Base-by-base conservation (phyloP, 345 rosid genomes). In the Camelina sativa region DNA sequence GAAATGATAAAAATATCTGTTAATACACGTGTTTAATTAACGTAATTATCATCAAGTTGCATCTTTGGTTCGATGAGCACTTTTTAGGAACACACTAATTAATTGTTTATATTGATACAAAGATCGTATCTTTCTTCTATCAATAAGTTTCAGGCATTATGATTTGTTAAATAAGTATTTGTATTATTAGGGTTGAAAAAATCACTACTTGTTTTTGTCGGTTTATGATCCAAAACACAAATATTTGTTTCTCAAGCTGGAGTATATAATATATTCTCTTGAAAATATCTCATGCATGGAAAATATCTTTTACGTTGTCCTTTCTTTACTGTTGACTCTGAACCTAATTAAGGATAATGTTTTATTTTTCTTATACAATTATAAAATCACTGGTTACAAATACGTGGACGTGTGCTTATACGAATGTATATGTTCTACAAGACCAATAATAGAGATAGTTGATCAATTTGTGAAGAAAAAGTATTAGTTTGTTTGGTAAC, bases 401-500 rank as follows among this genome's bases (percentile, higher is more conserved):
- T 67, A 75, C 79, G 79, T 74, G 73, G 78, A 74, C 65, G 65
- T 74, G 47, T 65, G 30, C 46, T 43, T 74, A 58, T 66, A 48
- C 73, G 25, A 25, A 38, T 66, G 38, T 37, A 55, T 38, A 43
- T 20, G 63, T 37, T 74, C 7, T 17, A 38, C n/a, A 59, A 67
- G 47, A 75, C 46, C 67, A 75, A 74, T 74, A 2, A 67, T 67
- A 50, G 51, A 54, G 63, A 12, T 43, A 61, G 25, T 59, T 28
- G 4, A 52, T 61, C 74, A 60, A 25, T 40, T 67, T 75, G 35
- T n/a, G 13, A 67, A 48, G 63, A 22, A 62, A 75, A 75, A 67
- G 74, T 75, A 32, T 40, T 53, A 20, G 8, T 60, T 67, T 75
- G 79, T 67, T 67, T 23, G 66, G 67, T 60, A 51, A n/a, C 62